Evolutionary conservation across 352 stramenopile genomes (phyloP).

Genomic region (Globisporangium echinulatum): DNA sequence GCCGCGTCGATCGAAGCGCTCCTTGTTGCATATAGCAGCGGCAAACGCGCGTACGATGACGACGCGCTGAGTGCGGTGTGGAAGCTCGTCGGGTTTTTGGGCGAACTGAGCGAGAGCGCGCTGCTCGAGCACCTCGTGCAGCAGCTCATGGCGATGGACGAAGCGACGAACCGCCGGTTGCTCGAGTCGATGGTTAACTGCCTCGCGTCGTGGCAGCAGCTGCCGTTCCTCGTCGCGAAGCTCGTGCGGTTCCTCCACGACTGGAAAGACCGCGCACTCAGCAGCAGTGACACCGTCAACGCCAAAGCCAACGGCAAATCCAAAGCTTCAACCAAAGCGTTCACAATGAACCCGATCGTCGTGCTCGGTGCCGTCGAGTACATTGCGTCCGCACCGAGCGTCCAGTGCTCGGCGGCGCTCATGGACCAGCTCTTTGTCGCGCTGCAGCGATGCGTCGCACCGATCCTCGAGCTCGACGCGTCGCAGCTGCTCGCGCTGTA

Average conservation of each 20-base stretch:
- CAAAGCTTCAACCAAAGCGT: slow-evolving; percentile 18
- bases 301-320: slow-evolving; percentile 29
- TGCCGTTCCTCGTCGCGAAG: slow-evolving; percentile 56
- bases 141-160: slow-evolving; percentile 69
- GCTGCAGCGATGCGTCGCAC: slow-evolving; percentile 33
- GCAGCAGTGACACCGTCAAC: neutral
- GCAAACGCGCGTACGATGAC: slow-evolving; percentile 40
- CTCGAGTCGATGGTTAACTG: slow-evolving; percentile 79
- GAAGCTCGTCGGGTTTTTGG: slow-evolving; percentile 66
- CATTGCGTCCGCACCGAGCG: slow-evolving; percentile 39
- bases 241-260: slow-evolving; percentile 50
- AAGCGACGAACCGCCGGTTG: slow-evolving; percentile 62
- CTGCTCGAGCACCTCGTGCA: slow-evolving; percentile 56
- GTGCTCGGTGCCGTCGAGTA: slow-evolving; percentile 61
- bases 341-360: slow-evolving; percentile 49
- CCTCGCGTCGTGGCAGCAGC: slow-evolving; percentile 66
- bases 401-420: slow-evolving; percentile 42
- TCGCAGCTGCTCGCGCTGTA: slow-evolving; percentile 36
- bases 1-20: slow-evolving; percentile 55
- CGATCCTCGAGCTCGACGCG: slow-evolving; percentile 37
- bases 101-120: slow-evolving; percentile 47
- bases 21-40: slow-evolving; percentile 57
- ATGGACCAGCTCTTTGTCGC: slow-evolving; percentile 36
- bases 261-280: slow-evolving; percentile 45
- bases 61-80: slow-evolving; percentile 69